Evolutionary conservation across 2,329 filamentous ascomycete species (phyloP).

Genomic region (Colletotrichum orchidophilum): DNA sequence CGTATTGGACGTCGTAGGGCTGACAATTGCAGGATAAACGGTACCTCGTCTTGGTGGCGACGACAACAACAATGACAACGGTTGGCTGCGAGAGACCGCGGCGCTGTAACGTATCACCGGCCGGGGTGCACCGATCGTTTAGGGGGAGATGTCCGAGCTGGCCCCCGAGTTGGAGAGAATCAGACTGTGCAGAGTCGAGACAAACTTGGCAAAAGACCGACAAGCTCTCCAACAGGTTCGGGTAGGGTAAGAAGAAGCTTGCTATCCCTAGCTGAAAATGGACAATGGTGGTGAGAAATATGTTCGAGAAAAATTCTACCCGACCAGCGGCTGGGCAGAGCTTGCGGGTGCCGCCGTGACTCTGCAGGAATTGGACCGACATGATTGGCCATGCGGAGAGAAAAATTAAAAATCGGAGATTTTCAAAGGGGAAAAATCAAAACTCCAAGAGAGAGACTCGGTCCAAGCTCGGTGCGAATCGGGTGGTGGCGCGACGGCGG

Average conservation of each 20-base stretch:
- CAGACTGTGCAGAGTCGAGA: background rate
- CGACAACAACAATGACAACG: background rate
- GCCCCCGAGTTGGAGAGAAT: background rate
- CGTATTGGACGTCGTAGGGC: slow-evolving; percentile 22
- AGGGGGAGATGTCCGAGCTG: background rate
- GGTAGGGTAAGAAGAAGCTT: background rate
- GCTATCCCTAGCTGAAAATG: background rate
- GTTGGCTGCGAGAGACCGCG: background rate
- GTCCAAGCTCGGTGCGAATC: slow-evolving; percentile 25
- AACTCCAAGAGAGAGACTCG: slow-evolving; percentile 4
- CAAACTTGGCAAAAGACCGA: background rate
- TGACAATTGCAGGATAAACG: slow-evolving; percentile 11
- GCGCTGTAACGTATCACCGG: background rate
- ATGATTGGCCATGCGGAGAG: slow-evolving; percentile 11
- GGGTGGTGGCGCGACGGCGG: slow-evolving; percentile 18
- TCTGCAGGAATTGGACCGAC: background rate
- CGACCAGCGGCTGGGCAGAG: slow-evolving; percentile 1
- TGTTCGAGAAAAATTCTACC: slow-evolving; percentile 28
- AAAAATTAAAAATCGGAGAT: background rate
- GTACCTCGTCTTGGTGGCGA: background rate
- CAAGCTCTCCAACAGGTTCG: background rate
- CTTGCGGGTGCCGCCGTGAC: background rate
- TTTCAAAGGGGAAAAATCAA: background rate
- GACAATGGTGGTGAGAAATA: background rate
- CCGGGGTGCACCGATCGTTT: background rate